Evolutionary conservation across 1,284 basidiomycete species (phyloP), one percentile per base, ranked within the genome.

Genomic region (Pyrrhoderma noxium): DNA sequence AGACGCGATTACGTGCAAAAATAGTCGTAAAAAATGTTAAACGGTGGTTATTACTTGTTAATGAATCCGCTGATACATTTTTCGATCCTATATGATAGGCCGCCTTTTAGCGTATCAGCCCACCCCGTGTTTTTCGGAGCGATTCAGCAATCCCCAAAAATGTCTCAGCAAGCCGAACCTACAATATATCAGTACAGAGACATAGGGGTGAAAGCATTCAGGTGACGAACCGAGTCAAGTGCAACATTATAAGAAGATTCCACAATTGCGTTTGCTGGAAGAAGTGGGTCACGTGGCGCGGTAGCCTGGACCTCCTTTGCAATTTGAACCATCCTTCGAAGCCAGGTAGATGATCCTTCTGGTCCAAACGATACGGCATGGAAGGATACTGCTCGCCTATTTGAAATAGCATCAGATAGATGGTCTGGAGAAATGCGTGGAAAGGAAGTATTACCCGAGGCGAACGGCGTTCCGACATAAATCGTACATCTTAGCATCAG

Each of bases 111-210:
- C 49, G 41, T 25, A 51, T 51, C 18, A 51, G 36, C 8, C 49
- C 49, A 11, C 49, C 80, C 54, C 79, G 66, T 0, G 77, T 73
- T 58, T 79, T 82, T 56, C 71, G 65, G 62, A 82, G 61, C 7
- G 79, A 80, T 34, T 79, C 75, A 0, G 79, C 79, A 38, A 82
- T 72, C 7, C 74, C 75, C n/a, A 82, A 62, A 71, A 83, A 83
- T 0, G 81, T 79, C 52, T 79, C 67, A 0, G 79, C 72, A 0
- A 82, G 71, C 56, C 72, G 70, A 19, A 80, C 68, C 79, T 81
- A 55, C 35, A 8, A 21, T 43, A 43, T 43, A 18, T 25, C 19
- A 43, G 25, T 14, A 19, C 41, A 3, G 21, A 2, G 2, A 3
- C 22, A 19, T 31, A 8, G n/a, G 52, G 7, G 8, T 27, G 27